Conservation (phyloP, 345 rosid species). For the Eucalyptus viminalis region DNA sequence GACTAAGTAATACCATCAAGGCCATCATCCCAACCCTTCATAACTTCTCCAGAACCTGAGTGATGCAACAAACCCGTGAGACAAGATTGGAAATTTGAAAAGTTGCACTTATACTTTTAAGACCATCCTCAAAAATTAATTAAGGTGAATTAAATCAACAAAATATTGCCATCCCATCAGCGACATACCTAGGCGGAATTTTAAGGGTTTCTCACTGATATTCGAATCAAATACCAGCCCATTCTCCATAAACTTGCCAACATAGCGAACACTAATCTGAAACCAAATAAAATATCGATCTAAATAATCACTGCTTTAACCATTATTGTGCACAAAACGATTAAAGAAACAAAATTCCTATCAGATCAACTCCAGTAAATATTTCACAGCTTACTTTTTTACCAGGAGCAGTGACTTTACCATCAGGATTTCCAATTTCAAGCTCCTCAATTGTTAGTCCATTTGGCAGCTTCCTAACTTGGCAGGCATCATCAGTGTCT, state of each 20-base stretch:
- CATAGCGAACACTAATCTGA: slow-evolving; percentile 37
- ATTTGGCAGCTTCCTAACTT: slow-evolving; percentile 6
- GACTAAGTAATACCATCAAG: slow-evolving; percentile 35
- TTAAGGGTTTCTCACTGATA: slow-evolving; percentile 11
- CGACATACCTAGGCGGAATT: slow-evolving; percentile 36
- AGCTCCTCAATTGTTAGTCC: slow-evolving; percentile 32
- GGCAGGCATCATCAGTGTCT: slow-evolving; percentile 1
- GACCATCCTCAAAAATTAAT: not conserved
- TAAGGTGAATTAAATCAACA: not conserved
- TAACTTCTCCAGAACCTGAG: slow-evolving; percentile 28
- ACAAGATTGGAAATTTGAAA: not conserved
- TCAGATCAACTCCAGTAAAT: not conserved
- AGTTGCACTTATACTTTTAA: not conserved
- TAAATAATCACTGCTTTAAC: not conserved
- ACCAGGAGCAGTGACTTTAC: slow-evolving; percentile 32
- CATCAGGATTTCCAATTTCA: slow-evolving; percentile 22
- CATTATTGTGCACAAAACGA: not conserved
- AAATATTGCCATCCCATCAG: not conserved
- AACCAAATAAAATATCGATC: not conserved
- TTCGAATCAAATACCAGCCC: slow-evolving; percentile 38
- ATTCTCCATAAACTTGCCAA: slow-evolving; percentile 26
- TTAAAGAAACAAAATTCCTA: not conserved
- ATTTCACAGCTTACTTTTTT: slow-evolving; percentile 21
- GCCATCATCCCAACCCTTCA: slow-evolving; percentile 37
- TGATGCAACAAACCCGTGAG: not conserved